Conservation (phyloP, 768 basidiomycete species). For the Tricholoma sp. region DNA sequence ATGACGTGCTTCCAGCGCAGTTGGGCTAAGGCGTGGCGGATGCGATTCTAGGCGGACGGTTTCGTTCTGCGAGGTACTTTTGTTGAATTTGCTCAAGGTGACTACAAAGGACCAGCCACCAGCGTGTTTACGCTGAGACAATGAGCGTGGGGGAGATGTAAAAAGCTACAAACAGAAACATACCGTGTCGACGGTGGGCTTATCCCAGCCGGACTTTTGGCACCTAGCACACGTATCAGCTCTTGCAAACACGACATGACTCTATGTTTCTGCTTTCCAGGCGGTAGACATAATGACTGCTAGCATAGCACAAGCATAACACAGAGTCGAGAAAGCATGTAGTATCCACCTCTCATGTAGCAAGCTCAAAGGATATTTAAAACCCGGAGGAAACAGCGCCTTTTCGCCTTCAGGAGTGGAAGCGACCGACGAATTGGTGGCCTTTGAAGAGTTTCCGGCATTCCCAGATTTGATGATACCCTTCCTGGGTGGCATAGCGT, state of each 20-base stretch:
- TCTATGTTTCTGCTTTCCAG: background rate
- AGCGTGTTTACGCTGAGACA: slow-evolving; percentile 38
- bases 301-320: background rate
- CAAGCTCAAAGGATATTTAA: slow-evolving; percentile 76
- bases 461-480: slow-evolving; percentile 87
- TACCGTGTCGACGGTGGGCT: slow-evolving; percentile 75
- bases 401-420: slow-evolving; percentile 35
- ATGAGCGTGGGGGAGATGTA: slow-evolving; percentile 5
- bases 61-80: slow-evolving; percentile 67
- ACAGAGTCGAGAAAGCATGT: background rate
- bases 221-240: slow-evolving; percentile 43
- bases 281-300: background rate
- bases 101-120: slow-evolving; percentile 63
- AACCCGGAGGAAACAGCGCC: slow-evolving; percentile 77
- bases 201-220: slow-evolving; percentile 88
- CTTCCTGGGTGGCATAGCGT: slow-evolving; percentile 58
- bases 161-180: slow-evolving; percentile 14
- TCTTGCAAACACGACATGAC: background rate
- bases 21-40: slow-evolving; percentile 60
- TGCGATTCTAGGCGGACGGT: slow-evolving; percentile 69
- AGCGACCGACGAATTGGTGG: slow-evolving; percentile 22
- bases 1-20: slow-evolving; percentile 81
- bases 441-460: slow-evolving; percentile 80
- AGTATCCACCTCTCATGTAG: slow-evolving; percentile 66
- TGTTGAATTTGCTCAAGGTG: slow-evolving; percentile 60